Base-by-base conservation (phyloP, 2,329 filamentous ascomycete species). In the Conoideocrella luteorostrata region DNA sequence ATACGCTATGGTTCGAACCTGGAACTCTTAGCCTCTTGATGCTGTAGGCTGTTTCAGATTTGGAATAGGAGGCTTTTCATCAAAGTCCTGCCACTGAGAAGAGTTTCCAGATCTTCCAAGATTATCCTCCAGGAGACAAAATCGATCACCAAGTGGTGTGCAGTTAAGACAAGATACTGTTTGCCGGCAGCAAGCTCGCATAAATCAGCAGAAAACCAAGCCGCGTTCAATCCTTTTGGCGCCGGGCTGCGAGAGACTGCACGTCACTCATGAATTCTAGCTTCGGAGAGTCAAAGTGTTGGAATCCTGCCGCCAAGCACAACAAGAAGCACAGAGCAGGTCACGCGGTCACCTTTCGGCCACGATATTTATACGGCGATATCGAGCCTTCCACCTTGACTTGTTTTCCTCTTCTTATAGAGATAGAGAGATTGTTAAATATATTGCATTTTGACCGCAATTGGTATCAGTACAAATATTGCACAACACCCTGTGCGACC, bases 81-180 rank as follows among this genome's bases (percentile, higher is more conserved):
- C 11, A 35, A 11, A 15, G 21, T 13, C 23, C 34, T 20, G 6
- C 41, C 41, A 7, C 61, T 53, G 6, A 72, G 51, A 1, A 66
- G 47, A 5, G 58, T 56, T 42, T 72, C 68, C 0, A 74, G 53
- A 36, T 74, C 68, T 28, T 67, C 61, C 0, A 71, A 50, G 2
- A 73, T 55, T 3, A 69, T 58, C 7, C 66, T 57, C 70, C 70
- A 74, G 0, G 68, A 69, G 1, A 73, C 66, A 4, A 72, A 51
- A 41, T 73, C 69, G 13, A 72, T 59, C 2, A 66, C 58, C 0
- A 67, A 51, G 43, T 68, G 66, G 12, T 67, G 64, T 2, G 56
- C 59, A 6, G 57, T 51, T 7, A 69, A 39, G 5, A 59, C 62
- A 0, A 65, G 37, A 2, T 52, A 34, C 26, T 61, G 61, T 7